Evolutionary conservation across 2,329 filamentous ascomycete genomes (phyloP), one percentile per base, ranked within the genome.

Genomic region (Paracoccidioides brasiliensis): DNA sequence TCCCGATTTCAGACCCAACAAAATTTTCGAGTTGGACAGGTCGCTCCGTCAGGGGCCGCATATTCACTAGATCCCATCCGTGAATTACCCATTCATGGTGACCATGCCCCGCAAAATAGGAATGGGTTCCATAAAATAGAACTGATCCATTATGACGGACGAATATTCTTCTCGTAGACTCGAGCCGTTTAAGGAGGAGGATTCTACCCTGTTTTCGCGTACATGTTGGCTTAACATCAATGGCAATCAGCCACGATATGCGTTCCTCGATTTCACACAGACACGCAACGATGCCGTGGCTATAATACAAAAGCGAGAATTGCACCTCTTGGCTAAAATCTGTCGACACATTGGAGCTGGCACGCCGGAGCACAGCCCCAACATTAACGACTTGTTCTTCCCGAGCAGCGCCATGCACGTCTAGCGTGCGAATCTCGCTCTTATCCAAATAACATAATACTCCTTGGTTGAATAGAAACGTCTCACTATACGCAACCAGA

Each of bases 61-160:
- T 58, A 0, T 64, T 67, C 7, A 58, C 53, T 40, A 85, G 67
- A 58, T 78, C 66, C 58, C 78, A 78, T 2, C 79, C 78, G 35
- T 74, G 70, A 37, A 89, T 70, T 0, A 76, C 69, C 86, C 86
- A 90, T 64, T 81, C 79, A 37, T 76, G 77, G 59, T 78, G 76
- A 0, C 79, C 80, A 61, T 82, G 77, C 1, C 71, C 67, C 4
- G 75, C 77, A 3, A 72, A 64, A 5, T 76, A 76, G 0, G 79
- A 82, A 65, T 83, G 80, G 0, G 81, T 84, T 4, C 84, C 86
- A 61, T 80, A 85, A 63, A 83, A 85, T 2, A 90, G 72, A 64
- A 80, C 82, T 1, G 75, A 63, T 1, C 67, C 62, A 57, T 81
- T 80, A 58, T 88, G 85, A 8, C 85, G 79, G 3, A 85, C 83